Evolutionary conservation across 73 alveolate species (phyloP).

Genomic region (Halteria grandinella): DNA sequence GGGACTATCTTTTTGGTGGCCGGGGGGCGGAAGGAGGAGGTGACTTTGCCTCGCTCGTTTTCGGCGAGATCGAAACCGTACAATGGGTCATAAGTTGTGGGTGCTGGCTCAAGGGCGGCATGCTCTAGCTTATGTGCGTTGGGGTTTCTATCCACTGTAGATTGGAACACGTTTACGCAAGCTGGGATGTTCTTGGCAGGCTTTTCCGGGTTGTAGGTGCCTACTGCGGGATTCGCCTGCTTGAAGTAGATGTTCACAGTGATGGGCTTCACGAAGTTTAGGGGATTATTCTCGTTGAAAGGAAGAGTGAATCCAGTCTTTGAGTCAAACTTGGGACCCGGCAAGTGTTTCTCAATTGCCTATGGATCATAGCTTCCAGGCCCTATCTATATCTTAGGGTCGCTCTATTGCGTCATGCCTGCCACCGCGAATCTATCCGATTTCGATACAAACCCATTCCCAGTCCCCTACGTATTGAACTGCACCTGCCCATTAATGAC

Average conservation of each 20-base stretch:
- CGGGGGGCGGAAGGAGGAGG: slow-evolving; percentile 61
- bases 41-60: not conserved
- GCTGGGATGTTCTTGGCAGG: slow-evolving; percentile 13
- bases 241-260: slow-evolving; percentile 75
- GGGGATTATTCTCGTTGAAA: slow-evolving; percentile 62
- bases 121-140: not conserved
- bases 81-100: slow-evolving; percentile 47
- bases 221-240: slow-evolving; percentile 64
- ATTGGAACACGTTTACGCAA: slow-evolving; percentile 44
- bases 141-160: slow-evolving; percentile 48
- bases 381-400: slow-evolving; percentile 37
- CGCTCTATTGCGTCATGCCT: not conserved
- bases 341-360: slow-evolving; percentile 1
- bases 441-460: slow-evolving; percentile 43
- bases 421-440: slow-evolving; percentile 20
- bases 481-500: not conserved
- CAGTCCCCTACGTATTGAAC: slow-evolving; percentile 26
- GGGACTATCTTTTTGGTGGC: slow-evolving; percentile 57
- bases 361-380: slow-evolving; percentile 61
- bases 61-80: slow-evolving; percentile 27
- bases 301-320: slow-evolving; percentile 54
- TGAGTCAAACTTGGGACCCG: slow-evolving; percentile 36
- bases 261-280: slow-evolving; percentile 69
- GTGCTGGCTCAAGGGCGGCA: slow-evolving; percentile 56
- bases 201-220: slow-evolving; percentile 50